Evolutionary conservation across 2,329 filamentous ascomycete species (phyloP).

Genomic region (Aspergillus nomiae): DNA sequence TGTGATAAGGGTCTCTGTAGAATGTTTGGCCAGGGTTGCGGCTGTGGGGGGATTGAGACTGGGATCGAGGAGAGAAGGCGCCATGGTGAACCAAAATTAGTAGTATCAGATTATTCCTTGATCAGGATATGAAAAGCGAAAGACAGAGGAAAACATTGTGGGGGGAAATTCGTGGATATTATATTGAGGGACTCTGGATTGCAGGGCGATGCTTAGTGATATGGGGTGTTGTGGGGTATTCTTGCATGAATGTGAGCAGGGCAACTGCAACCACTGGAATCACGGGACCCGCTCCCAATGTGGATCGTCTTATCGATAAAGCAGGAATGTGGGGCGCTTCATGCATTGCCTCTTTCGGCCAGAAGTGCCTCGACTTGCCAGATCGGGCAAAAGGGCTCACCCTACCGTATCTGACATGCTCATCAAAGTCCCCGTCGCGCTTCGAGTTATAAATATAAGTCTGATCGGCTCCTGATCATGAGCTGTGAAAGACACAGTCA

Average conservation of each 20-base stretch:
- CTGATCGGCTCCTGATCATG: not conserved
- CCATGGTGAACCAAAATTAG: not conserved
- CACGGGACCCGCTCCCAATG: not conserved
- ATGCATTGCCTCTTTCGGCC: slow-evolving; percentile 8
- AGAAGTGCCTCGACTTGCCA: slow-evolving; percentile 19
- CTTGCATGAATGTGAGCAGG: not conserved
- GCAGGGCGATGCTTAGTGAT: not conserved
- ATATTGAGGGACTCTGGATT: not conserved
- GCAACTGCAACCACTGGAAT: not conserved
- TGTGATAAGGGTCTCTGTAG: not conserved
- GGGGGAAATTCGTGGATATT: not conserved
- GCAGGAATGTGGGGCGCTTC: not conserved
- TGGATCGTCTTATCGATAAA: not conserved
- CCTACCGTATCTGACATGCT: slow-evolving; percentile 1
- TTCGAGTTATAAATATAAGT: slow-evolving; percentile 9
- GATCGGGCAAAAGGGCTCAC: slow-evolving; percentile 15
- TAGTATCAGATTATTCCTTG: not conserved
- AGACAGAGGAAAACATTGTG: not conserved
- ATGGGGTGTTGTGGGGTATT: slow-evolving; percentile 2
- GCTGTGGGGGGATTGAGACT: not conserved
- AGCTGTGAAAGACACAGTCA: not conserved
- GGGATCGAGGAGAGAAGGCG: not conserved
- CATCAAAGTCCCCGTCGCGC: not conserved
- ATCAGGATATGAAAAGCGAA: not conserved
- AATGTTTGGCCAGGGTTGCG: not conserved